phyloP scores from a whole-genome alignment of 129 eudicot genomes.

The Erigeron canadensis region DNA sequence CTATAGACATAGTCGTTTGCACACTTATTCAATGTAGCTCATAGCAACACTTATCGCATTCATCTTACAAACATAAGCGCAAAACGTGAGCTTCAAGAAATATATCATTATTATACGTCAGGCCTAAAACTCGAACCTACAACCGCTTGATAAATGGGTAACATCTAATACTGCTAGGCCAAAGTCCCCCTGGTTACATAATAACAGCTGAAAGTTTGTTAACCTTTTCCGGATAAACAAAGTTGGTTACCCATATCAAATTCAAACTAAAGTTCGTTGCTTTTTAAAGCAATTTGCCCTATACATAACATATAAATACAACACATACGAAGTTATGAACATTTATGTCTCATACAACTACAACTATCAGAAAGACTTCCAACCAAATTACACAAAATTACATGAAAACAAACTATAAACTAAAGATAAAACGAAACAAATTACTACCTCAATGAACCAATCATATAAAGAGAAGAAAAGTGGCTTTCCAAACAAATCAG shows the following conservation, averaged over 20 bases:
- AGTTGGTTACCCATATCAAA: background rate
- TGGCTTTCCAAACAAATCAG: conserved; percentile 89
- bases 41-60: background rate
- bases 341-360: background rate
- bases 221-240: no score
- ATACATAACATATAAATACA: background rate
- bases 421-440: background rate
- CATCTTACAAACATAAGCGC: background rate
- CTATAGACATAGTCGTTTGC: background rate
- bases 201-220: no score
- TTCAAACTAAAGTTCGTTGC: background rate
- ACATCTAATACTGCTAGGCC: background rate
- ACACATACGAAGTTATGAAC: background rate
- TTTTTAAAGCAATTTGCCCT: background rate
- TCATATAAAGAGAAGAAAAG: conserved; percentile 92
- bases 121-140: background rate
- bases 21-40: background rate
- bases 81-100: background rate
- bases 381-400: background rate
- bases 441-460: conserved; percentile 89
- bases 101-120: background rate
- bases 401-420: background rate
- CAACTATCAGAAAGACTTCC: background rate
- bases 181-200: background rate
- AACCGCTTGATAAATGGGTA: background rate